phyloP scores from a whole-genome alignment of 2,329 filamentous ascomycete genomes.

The Colletotrichum spaethianum region DNA sequence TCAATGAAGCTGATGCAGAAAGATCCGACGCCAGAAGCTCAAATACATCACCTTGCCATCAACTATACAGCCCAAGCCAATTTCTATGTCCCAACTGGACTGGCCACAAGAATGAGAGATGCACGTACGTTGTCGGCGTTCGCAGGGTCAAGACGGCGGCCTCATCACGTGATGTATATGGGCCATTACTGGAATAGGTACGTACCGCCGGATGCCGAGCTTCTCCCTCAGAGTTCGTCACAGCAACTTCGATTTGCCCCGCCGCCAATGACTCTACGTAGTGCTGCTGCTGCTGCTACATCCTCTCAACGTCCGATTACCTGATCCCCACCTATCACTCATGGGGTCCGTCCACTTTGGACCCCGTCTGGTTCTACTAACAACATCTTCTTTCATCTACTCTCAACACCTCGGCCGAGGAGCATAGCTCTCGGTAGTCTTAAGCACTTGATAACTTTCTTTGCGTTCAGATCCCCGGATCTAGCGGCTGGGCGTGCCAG shows the following conservation, averaged over 20 bases:
- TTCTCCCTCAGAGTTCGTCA: constrained; percentile 46
- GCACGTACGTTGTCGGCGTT: background rate
- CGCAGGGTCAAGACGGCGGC: background rate
- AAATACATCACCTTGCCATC: too few species aligned
- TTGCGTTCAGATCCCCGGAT: constrained; percentile 2
- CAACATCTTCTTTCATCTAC: constrained; percentile 24
- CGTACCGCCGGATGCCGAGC: constrained; percentile 35
- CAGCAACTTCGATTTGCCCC: constrained; percentile 49
- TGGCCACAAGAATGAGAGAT: background rate
- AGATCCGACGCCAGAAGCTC: background rate
- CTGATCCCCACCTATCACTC: constrained; percentile 51
- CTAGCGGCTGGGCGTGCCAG: background rate
- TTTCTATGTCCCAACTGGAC: background rate
- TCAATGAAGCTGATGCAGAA: background rate
- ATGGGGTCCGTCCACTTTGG: constrained; percentile 54
- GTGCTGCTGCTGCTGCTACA: constrained; percentile 47
- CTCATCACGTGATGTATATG: background rate
- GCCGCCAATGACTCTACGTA: constrained; percentile 53
- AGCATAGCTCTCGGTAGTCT: constrained; percentile 3
- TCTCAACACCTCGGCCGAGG: background rate
- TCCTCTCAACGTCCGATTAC: constrained; percentile 54
- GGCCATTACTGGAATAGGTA: background rate
- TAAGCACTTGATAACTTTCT: background rate
- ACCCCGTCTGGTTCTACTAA: constrained; percentile 47
- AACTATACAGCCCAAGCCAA: background rate